A percentile compares a stretch with the other conserved stretches of the same genome.
These are phyloP conservation scores for Capronia coronata DNA, from an alignment of 2,329 filamentous ascomycete genomes.

Conservation along the genomic window DNA sequence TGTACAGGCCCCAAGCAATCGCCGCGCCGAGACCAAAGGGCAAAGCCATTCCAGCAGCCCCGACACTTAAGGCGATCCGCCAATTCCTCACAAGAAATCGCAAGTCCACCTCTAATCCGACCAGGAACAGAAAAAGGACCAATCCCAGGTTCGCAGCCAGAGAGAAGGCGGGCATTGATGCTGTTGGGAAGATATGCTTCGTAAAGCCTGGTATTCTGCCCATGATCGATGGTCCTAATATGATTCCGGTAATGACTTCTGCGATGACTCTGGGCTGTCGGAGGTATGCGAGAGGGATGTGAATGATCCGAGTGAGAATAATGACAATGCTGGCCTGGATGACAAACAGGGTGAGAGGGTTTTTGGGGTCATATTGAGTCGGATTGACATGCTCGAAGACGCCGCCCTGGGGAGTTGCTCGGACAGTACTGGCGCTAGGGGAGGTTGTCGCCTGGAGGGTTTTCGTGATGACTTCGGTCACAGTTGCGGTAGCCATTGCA, in stretches of 20 bases:
- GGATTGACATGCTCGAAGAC: conserved; percentile 67
- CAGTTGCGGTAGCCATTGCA: conserved; percentile 24
- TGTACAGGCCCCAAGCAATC: conserved; percentile 73
- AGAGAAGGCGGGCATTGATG: conserved; percentile 66
- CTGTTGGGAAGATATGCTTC: conserved; percentile 66
- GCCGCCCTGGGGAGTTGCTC: conserved; percentile 55
- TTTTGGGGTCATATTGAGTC: conserved; percentile 59
- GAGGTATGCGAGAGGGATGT: conserved; percentile 69
- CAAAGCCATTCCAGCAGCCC: conserved; percentile 69
- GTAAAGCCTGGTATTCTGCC: conserved; percentile 76
- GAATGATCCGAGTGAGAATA: conserved; percentile 65
- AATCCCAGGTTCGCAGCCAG: conserved; percentile 78
- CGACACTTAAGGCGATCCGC: conserved; percentile 70
- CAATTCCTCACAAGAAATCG: conserved; percentile 72
- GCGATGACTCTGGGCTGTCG: conserved; percentile 77
- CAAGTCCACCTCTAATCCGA: conserved; percentile 80
- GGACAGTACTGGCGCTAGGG: conserved; percentile 29
- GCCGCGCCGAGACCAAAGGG: conserved; percentile 77
- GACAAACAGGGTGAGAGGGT: conserved; percentile 70
- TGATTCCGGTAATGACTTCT: conserved; percentile 75
- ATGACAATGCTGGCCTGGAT: conserved; percentile 69
- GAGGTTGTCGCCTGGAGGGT: conserved; percentile 21
- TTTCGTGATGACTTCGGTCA: conserved; percentile 23
- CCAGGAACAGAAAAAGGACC: conserved; percentile 78
- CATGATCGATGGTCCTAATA: conserved; percentile 82